Base-by-base conservation (phyloP, 2,329 filamentous ascomycete genomes). In the Ophiocordyceps polyrhachis-furcata region DNA sequence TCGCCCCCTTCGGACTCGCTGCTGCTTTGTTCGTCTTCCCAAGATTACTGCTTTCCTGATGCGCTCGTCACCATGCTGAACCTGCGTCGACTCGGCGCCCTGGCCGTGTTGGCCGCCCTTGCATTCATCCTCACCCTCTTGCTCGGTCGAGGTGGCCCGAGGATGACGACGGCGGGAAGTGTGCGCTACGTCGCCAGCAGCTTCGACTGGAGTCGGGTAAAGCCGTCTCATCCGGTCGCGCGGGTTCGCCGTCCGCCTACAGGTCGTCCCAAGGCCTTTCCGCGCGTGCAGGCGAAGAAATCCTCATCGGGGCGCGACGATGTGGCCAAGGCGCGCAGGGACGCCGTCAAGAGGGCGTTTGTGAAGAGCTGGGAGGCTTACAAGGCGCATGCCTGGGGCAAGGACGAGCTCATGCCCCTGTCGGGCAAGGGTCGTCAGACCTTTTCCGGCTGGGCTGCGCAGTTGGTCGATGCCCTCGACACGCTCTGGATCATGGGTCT, bases 401-500 rank as follows among this genome's bases (percentile, higher is more conserved):
- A 66, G 50, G 73, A 77, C 47, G 72, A 77, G 58, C 60, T 77
- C 38, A 60, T 61, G 48, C 73, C 73, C 14, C 55, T 73, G 32
- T 65, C 68, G 8, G 62, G 66, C 43, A 58, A 57, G 40, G 68
- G 62, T 41, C 65, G 59, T 46, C 67, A 70, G 47, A 61, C 57
- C 2, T 71, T 75, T 51, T 67, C 65, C 11, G 70, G 70, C 40
- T 78, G 74, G 65, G 70, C 66, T 17, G 75, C 74, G 1, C 76
- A 74, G 37, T 55, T 79, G 37, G 68, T 79, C 35, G 75, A 79
- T 56, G 63, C 69, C 0, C 59, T 79, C 47, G 75, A 79, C 50
- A 72, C 72, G 1, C 61, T 79, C 2, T 70, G 67, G 63, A 76
- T 79, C 47, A 72, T 79, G 69, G 73, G 64, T 14, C 52, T 79